Evolutionary conservation across 495 filamentous ascomycete genomes (phyloP).

Genomic region (Articulospora tetracladia): DNA sequence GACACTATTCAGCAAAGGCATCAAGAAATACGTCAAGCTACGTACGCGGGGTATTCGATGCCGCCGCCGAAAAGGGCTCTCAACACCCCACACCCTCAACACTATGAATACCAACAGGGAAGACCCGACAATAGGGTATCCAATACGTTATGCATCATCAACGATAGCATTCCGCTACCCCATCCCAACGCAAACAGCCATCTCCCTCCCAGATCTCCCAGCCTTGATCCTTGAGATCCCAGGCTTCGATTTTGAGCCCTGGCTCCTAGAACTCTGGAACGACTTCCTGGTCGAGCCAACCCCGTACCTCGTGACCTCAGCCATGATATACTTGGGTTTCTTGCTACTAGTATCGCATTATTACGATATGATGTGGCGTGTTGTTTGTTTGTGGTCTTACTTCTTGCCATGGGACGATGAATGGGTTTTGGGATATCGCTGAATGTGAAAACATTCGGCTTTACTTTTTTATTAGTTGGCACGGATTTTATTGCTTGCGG

Average conservation of each 20-base stretch:
- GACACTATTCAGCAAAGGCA: conserved; percentile 1
- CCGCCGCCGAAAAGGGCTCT: background rate
- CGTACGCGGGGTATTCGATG: background rate
- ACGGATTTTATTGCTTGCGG: no score
- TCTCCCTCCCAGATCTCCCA: background rate
- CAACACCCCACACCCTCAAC: background rate
- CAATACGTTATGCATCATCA: no score
- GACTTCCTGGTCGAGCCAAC: conserved; percentile 22
- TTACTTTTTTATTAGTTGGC: no score
- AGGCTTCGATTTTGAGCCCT: conserved; percentile 11
- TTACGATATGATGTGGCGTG: conserved; percentile 5
- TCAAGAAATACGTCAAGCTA: conserved; percentile 13
- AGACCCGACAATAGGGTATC: no score
- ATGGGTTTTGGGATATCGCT: background rate
- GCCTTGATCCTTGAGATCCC: conserved; percentile 12
- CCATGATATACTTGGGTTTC: conserved; percentile 18
- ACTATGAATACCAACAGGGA: no score
- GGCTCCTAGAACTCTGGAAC: conserved; percentile 18
- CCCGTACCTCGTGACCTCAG: conserved; percentile 19
- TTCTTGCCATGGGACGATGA: conserved; percentile 23
- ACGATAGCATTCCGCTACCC: no score
- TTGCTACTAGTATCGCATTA: conserved; percentile 14
- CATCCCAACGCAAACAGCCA: background rate
- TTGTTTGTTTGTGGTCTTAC: conserved; percentile 7
- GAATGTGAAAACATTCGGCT: no score